Evolutionary conservation across 2,329 filamentous ascomycete genomes (phyloP).

Genomic region (Geosmithia morbida): DNA sequence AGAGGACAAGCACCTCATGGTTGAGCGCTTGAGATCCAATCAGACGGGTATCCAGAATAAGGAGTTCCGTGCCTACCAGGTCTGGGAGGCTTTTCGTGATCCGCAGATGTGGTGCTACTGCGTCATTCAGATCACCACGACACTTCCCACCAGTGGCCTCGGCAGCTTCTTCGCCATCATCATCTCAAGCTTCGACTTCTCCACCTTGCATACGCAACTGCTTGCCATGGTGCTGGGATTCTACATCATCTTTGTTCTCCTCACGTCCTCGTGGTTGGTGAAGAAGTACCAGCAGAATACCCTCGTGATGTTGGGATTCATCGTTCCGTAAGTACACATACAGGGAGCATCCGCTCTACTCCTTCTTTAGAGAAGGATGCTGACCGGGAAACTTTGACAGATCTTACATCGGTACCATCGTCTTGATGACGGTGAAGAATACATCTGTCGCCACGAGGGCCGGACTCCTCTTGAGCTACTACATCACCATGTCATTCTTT

Average conservation of each 20-base stretch:
- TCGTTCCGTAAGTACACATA: slow-evolving; percentile 45
- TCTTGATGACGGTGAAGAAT: slow-evolving; percentile 55
- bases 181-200: slow-evolving; percentile 49
- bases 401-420: slow-evolving; percentile 56
- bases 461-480: slow-evolving; percentile 59
- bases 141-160: slow-evolving; percentile 57
- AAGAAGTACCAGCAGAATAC: slow-evolving; percentile 57
- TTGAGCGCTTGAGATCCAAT: slow-evolving; percentile 44
- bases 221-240: slow-evolving; percentile 62
- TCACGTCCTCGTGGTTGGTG: slow-evolving; percentile 53
- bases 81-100: slow-evolving; percentile 40
- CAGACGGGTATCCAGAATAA: slow-evolving; percentile 47
- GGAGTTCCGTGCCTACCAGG: slow-evolving; percentile 28
- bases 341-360: slow-evolving; percentile 4
- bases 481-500: slow-evolving; percentile 68
- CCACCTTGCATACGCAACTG: slow-evolving; percentile 47
- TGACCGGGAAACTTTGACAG: slow-evolving; percentile 16
- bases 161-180: slow-evolving; percentile 64
- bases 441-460: slow-evolving; percentile 41
- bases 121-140: slow-evolving; percentile 55
- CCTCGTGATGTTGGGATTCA: slow-evolving; percentile 40
- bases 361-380: not conserved
- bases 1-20: slow-evolving; percentile 48
- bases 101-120: slow-evolving; percentile 54
- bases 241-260: slow-evolving; percentile 62